Conservation (phyloP, 768 basidiomycete genomes). For the Russula vinacea region DNA sequence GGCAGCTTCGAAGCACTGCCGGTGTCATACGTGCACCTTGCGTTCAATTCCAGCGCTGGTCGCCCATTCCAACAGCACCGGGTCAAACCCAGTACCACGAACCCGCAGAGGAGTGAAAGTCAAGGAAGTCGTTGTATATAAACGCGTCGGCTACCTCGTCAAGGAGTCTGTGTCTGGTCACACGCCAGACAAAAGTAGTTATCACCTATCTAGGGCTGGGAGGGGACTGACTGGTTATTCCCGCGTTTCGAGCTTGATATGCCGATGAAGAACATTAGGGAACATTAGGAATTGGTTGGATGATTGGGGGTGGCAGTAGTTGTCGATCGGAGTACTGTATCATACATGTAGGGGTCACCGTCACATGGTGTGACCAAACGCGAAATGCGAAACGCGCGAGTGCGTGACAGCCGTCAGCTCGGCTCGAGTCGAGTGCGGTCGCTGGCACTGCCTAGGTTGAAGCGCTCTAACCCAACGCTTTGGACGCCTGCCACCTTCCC, state of each 20-base stretch:
- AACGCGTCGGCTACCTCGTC: background rate
- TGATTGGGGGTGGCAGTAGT: background rate
- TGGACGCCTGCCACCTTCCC: slow-evolving; percentile 16
- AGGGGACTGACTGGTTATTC: too few relatives aligned
- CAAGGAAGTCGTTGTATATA: slow-evolving; percentile 1
- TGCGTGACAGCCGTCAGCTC: background rate
- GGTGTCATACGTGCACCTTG: background rate
- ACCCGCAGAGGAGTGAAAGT: background rate
- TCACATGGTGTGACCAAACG: slow-evolving; percentile 20
- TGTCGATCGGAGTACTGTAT: background rate
- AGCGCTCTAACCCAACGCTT: slow-evolving; percentile 1
- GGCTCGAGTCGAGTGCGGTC: slow-evolving; percentile 11
- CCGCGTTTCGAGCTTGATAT: background rate
- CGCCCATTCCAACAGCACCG: background rate
- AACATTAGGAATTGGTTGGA: background rate
- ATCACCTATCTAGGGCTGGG: background rate
- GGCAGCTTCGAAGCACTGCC: slow-evolving; percentile 8
- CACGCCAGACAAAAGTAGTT: background rate
- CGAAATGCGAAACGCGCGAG: background rate
- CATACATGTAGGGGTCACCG: slow-evolving; percentile 1
- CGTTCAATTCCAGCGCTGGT: background rate
- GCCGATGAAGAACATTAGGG: background rate
- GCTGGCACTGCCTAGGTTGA: too few relatives aligned
- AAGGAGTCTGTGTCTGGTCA: slow-evolving; percentile 2
- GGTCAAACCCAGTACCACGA: background rate